Percentiles rank a stretch among this genome's conserved stretches.
phyloP scores from a whole-genome alignment of 78 protist species.

The Dictyostelium discoideum region dicty_2.7 NC_007088.5:4609501-4610000 shows the following conservation, averaged over 20 bases:
- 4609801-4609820: neutral
- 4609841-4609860: neutral
- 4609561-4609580: neutral
- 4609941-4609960: neutral
- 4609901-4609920: neutral
- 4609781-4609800: neutral
- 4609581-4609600: neutral
- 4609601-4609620: neutral
- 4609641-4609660: neutral
- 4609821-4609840: neutral
- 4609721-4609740: neutral
- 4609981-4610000: neutral
- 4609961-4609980: neutral
- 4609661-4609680: neutral
- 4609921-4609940: neutral
- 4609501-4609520: neutral
- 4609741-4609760: neutral
- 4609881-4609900: neutral
- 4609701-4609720: neutral
- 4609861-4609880: neutral
- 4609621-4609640: neutral
- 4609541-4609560: neutral
- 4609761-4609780: neutral
- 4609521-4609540: neutral
- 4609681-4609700: neutral